A percentile compares a stretch with the other conserved stretches of the same genome.
Conservation (phyloP, 2,329 filamentous ascomycete genomes). For the Ustulina deusta region DNA sequence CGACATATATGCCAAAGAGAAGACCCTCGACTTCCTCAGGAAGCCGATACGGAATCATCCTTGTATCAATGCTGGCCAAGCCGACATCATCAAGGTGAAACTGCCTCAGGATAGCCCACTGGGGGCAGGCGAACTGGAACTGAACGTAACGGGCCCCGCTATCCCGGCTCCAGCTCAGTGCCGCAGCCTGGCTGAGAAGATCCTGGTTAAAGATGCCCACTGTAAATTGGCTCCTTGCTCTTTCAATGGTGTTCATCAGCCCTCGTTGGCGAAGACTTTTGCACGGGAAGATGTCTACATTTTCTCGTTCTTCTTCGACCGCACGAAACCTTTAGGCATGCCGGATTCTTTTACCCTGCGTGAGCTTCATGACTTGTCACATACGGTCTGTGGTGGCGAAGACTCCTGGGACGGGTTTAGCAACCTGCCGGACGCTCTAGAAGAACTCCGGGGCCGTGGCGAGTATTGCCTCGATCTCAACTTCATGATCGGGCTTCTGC, state of each 20-base stretch:
- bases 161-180: conserved; percentile 85
- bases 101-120: conserved; percentile 75
- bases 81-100: conserved; percentile 77
- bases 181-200: conserved; percentile 89
- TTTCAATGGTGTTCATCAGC: conserved; percentile 97
- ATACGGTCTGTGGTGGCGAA: conserved; percentile 85
- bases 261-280: conserved; percentile 91
- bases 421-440: conserved; percentile 79
- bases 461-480: conserved; percentile 96
- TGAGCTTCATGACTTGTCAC: conserved; percentile 87
- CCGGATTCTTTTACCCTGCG: conserved; percentile 95
- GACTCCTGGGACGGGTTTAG: conserved; percentile 83
- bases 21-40: conserved; percentile 57
- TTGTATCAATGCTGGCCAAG: conserved; percentile 84
- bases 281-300: conserved; percentile 92
- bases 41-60: conserved; percentile 58
- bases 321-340: conserved; percentile 93
- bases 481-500: conserved; percentile 93
- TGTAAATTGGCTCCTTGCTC: conserved; percentile 93
- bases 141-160: conserved; percentile 90
- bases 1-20: conserved; percentile 72
- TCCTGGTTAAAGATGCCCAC: conserved; percentile 84
- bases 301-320: conserved; percentile 98
- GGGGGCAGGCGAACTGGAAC: conserved; percentile 68
- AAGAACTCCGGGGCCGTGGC: conserved; percentile 83